Conservation (phyloP, 371 early-diverging fungal species). For the Batkoa obscura region DNA sequence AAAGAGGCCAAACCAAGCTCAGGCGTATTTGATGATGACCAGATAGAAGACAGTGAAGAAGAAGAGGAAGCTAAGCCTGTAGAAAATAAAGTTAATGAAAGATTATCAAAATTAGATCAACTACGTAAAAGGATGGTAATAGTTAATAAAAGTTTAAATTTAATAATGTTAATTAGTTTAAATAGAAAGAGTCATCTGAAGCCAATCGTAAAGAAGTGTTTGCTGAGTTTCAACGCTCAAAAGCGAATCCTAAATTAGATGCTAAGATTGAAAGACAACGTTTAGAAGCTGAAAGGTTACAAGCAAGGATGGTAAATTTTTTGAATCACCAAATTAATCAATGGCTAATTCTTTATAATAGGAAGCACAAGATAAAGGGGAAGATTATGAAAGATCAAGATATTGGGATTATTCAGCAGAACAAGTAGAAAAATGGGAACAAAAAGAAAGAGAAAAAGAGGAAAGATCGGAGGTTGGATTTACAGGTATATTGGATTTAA, state of each 20-base stretch:
- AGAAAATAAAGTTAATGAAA: too few species aligned
- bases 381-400: constrained; percentile 62
- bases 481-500: constrained; percentile 26
- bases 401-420: constrained; percentile 74
- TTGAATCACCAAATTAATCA: background rate
- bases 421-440: constrained; percentile 69
- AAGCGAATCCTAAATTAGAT: constrained; percentile 44
- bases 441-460: constrained; percentile 45
- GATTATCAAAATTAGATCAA: too few species aligned
- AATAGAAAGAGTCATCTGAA: too few species aligned
- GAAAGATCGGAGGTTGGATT: constrained; percentile 55
- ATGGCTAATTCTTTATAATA: constrained; percentile 11
- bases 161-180: too few species aligned
- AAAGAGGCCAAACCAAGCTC: too few species aligned
- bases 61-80: too few species aligned
- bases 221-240: constrained; percentile 53
- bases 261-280: constrained; percentile 41
- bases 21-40: too few species aligned
- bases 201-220: constrained; percentile 62
- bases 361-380: constrained; percentile 44
- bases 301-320: constrained; percentile 23
- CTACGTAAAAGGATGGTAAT: too few species aligned
- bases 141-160: too few species aligned
- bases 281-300: constrained; percentile 49
- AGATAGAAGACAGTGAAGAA: too few species aligned